Percentiles rank a stretch among this genome's conserved stretches.
These are phyloP conservation scores for Osmanthus fragrans DNA, from an alignment of 257 asterid genomes.

Conservation along the genomic window DNA sequence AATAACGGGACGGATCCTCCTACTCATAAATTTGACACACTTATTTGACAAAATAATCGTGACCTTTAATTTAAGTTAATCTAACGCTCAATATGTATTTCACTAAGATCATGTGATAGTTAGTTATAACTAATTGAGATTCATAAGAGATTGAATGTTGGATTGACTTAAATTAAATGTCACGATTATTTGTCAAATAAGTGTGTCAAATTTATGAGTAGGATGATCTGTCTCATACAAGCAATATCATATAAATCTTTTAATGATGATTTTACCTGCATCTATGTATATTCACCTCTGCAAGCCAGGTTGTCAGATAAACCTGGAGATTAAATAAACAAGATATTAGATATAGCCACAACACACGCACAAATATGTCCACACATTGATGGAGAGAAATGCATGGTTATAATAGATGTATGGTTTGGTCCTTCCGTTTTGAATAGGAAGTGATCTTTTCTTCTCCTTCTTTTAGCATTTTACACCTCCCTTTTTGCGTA, in stretches of 20 bases:
- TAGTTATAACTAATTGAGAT: too few species aligned
- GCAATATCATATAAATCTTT: background rate
- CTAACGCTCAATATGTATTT: too few species aligned
- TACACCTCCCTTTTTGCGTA: background rate
- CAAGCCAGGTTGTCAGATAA: slow-evolving; percentile 71
- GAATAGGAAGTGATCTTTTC: background rate
- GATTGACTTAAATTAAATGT: too few species aligned
- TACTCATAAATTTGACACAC: too few species aligned
- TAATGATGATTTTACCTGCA: slow-evolving; percentile 44
- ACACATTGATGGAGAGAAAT: background rate
- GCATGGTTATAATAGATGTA: background rate
- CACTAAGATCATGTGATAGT: too few species aligned
- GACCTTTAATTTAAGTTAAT: too few species aligned
- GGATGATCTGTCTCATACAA: too few species aligned
- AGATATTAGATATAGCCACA: slow-evolving; percentile 2
- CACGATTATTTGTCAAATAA: too few species aligned
- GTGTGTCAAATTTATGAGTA: too few species aligned
- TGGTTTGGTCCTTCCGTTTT: background rate
- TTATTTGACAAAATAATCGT: too few species aligned
- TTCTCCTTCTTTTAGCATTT: background rate
- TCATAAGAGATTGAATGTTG: too few species aligned
- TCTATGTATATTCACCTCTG: slow-evolving; percentile 69
- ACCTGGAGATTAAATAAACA: slow-evolving; percentile 40
- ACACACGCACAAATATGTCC: background rate
- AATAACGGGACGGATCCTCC: too few species aligned